Base-by-base conservation (phyloP, 805 yeast species). In the Wilhelminamyces savonicus region DNA sequence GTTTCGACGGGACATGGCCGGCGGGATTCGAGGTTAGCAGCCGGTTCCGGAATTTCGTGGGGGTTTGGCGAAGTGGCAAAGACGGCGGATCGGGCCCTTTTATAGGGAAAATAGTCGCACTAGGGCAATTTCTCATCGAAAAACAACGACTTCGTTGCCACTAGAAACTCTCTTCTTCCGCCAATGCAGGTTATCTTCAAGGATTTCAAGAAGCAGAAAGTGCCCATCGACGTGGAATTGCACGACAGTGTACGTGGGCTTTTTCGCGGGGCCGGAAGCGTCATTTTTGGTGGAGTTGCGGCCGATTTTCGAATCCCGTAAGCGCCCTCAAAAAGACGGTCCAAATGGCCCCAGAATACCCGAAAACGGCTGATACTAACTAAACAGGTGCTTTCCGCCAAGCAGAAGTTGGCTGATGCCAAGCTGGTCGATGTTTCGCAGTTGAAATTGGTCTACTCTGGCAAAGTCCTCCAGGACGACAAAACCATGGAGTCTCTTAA, bases 371-470 rank as follows among this genome's bases (percentile, higher is more conserved):
- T 25, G 19, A 5, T 22, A 39, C 43, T 38, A 36, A 39, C 41
- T n/a, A 11, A n/a, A 16, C 35, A 74, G 79, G 70, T 80, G 20
- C 52, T 69, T 10, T 65, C 76, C n/a, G 78, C 78, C 13, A 90
- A 88, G 58, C 78, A 76, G 45, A 74, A 75, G 44, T 66, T 92
- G 29, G 92, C 87, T 1, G 60, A 66, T 13, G 63, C 70, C 34
- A 82, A 83, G 46, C 75, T 70, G 11, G 79, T 85, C 44, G 90
- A 79, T 15, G 71, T 76, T 2, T 56, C 73, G 3, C 88, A 80
- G 49, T 76, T 90, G 53, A 90, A 88, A 62, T 76, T 92, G 50
- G 95, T 92, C 37, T 92, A 81, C 55, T 86, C 97, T 1, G 95
- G 83, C 28, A 87, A 87, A 52, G 90, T 92, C 25, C 74, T 92